Base-by-base conservation (phyloP, 208 protist species). In the Wallacemonas collosoma region DNA sequence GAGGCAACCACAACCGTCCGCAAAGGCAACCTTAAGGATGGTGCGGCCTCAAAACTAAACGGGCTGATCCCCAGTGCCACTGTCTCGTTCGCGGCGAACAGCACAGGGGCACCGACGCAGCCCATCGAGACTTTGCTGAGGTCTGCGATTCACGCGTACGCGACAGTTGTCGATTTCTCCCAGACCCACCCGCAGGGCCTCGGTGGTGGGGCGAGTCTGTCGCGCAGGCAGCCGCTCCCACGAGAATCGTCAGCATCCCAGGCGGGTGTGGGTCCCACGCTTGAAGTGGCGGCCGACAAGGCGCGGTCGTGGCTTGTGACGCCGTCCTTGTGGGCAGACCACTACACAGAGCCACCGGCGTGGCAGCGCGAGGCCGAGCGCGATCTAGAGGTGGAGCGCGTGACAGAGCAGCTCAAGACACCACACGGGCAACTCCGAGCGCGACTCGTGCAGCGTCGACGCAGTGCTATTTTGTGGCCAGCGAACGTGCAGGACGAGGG, bases 391-490 rank as follows among this genome's bases (percentile, higher is more conserved):
- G 17, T 60, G 50, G 68, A 60, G 36, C 44, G 12, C 38, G 43
- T 54, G 3, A 48, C 14, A 43, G 26, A 54, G 47, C 47, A 6
- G 35, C 64, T 58, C 17, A 15, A 58, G 48, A 58, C 47, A 3
- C 5, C 11, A 7, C 43, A 48, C 47, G 51, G 26, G 15, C 14
- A 47, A 36, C 4, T 47, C 5, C 64, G 64, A 9, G 64, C 51
- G 41, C 54, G 41, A 45, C 47, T 65, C 12, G 68, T 58, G 43
- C 8, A 50, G 17, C 57, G 60, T 1, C 78, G 78, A 62, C 78
- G 78, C 68, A 83, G 73, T 48, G 68, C 78, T 6, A 65, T 83
- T 47, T 55, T 83, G 15, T 83, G 72, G 72, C 78, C 78, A 26
- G 2, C 53, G 36, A 83, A 83, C 45, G 41, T 71, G 43, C n/a